These are phyloP conservation scores for Geotrichum bryndzae DNA, from an alignment of 1,139 yeast genomes.

Conservation along the genomic window DNA sequence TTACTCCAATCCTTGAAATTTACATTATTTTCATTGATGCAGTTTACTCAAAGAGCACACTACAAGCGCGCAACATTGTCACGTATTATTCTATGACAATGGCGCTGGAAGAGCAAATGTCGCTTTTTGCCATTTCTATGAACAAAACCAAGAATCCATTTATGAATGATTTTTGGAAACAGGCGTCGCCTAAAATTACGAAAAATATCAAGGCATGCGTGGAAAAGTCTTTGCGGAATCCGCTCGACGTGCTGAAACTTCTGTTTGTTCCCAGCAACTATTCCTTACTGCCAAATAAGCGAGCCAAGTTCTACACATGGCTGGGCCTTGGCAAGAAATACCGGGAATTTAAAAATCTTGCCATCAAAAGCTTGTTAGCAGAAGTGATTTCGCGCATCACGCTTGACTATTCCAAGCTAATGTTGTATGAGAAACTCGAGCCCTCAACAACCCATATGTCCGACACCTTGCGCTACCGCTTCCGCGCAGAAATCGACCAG, in stretches of 20 bases:
- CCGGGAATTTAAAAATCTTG: neutral
- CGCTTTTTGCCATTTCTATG: neutral
- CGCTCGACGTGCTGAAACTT: neutral
- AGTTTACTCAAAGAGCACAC: neutral
- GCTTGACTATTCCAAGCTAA: neutral
- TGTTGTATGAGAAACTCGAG: neutral
- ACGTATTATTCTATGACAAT: neutral
- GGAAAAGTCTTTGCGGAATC: neutral
- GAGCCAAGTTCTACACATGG: neutral
- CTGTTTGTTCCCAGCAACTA: neutral
- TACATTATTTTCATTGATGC: neutral
- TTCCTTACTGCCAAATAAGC: neutral
- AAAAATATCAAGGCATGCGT: neutral
- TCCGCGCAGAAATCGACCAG: neutral
- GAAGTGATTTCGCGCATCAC: neutral
- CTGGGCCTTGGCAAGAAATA: neutral
- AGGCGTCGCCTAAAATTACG: neutral
- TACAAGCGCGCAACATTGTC: neutral
- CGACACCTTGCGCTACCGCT: neutral
- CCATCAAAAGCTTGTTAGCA: neutral
- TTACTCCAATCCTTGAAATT: neutral
- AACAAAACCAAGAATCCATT: neutral
- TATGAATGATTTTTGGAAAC: neutral
- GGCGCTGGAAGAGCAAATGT: neutral
- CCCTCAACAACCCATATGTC: neutral